Evolutionary conservation across 176 grass and related monocot genomes (phyloP).

Genomic region (Aegilops speltoides): DNA sequence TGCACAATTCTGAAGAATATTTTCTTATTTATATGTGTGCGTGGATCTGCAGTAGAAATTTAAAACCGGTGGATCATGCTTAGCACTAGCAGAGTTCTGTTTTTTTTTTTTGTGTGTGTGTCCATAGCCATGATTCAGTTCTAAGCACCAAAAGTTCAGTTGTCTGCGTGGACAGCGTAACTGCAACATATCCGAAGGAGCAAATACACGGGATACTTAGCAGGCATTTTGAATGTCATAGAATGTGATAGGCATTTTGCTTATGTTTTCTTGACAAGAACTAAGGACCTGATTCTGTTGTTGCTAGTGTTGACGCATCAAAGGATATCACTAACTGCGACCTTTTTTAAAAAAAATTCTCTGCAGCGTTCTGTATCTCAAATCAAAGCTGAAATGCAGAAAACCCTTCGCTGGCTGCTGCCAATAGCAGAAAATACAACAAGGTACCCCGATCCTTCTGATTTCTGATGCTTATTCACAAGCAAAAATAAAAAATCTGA

Average conservation of each 20-base stretch:
- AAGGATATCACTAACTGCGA: constrained; percentile 2
- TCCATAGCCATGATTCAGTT: neutral
- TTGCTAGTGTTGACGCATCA: neutral
- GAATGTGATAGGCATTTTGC: neutral
- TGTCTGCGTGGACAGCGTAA: neutral
- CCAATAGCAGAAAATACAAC: constrained; percentile 92
- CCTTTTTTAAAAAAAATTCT: neutral
- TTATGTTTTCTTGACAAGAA: neutral
- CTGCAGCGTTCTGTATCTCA: constrained; percentile 68
- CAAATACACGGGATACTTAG: neutral
- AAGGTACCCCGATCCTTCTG: constrained; percentile 43
- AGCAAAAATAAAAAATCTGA: neutral
- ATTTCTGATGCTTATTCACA: neutral
- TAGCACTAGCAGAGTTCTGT: neutral
- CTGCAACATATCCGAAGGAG: neutral
- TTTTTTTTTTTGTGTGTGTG: neutral
- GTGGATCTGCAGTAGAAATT: neutral
- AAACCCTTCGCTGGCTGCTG: constrained; percentile 75
- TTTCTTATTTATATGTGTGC: neutral
- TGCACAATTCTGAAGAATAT: neutral
- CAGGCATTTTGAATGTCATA: neutral
- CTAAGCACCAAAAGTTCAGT: neutral
- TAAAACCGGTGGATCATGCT: neutral
- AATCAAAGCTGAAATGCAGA: constrained; percentile 95
- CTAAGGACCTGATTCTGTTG: neutral